A percentile compares a stretch with the other conserved stretches of the same genome.
phyloP scores from a whole-genome alignment of 2,329 filamentous ascomycete genomes.

The Cladosporium sp. region DNA sequence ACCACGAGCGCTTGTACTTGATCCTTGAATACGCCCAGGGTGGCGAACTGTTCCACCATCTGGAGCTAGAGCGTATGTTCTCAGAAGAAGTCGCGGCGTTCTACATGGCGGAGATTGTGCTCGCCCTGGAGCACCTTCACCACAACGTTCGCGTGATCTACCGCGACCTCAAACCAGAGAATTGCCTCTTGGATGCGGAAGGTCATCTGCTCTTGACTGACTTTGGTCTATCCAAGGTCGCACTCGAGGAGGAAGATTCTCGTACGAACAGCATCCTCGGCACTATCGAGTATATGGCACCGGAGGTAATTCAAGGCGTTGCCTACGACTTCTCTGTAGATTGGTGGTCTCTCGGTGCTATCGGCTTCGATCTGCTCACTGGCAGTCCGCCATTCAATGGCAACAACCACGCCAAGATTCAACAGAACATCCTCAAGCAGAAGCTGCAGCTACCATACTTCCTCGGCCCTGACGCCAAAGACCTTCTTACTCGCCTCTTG shows the following conservation, averaged over 20 bases:
- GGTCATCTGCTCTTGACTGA: constrained; percentile 93
- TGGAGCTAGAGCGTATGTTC: constrained; percentile 93
- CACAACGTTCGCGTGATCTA: constrained; percentile 91
- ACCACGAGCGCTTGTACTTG: constrained; percentile 93
- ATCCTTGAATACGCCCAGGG: constrained; percentile 97
- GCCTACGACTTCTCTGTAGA: constrained; percentile 93
- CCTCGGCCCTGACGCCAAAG: constrained; percentile 85
- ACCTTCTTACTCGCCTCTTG: constrained; percentile 81
- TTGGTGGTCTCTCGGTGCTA: constrained; percentile 96
- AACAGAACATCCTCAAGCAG: constrained; percentile 91
- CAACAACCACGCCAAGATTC: constrained; percentile 88
- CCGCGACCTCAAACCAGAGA: constrained; percentile 95
- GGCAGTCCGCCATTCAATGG: constrained; percentile 87
- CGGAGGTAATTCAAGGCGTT: constrained; percentile 82
- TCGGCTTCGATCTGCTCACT: constrained; percentile 89
- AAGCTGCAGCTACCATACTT: constrained; percentile 88
- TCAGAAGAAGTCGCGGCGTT: constrained; percentile 83
- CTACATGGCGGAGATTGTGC: constrained; percentile 97
- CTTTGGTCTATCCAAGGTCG: constrained; percentile 94
- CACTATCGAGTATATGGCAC: constrained; percentile 98
- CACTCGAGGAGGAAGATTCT: constrained; percentile 65
- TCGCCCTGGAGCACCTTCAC: constrained; percentile 91
- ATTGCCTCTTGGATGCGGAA: constrained; percentile 86
- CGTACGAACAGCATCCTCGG: constrained; percentile 86
- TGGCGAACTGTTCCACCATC: constrained; percentile 92